A percentile compares a stretch with the other conserved stretches of the same genome.
phyloP scores from a whole-genome alignment of 176 grass and related monocot species.

The Zoysia pacifica region DNA sequence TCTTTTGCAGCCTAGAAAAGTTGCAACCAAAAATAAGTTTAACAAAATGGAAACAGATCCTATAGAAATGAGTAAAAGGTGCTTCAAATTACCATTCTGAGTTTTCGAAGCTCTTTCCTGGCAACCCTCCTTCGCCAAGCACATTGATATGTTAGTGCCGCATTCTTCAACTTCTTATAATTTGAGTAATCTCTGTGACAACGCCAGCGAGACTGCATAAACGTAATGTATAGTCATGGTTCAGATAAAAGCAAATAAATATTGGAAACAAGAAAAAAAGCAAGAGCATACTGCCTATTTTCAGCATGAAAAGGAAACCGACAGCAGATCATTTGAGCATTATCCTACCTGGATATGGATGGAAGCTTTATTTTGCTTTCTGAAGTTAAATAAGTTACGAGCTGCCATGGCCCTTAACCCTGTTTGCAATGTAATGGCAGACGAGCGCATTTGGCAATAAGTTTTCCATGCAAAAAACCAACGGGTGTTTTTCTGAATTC shows the following conservation, averaged over 20 bases:
- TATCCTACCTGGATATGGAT: slow-evolving; percentile 74
- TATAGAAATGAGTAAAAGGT: slow-evolving; percentile 37
- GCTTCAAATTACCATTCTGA: slow-evolving; percentile 72
- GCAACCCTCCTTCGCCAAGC: slow-evolving; percentile 84
- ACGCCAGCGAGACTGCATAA: slow-evolving; percentile 66
- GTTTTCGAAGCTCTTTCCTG: slow-evolving; percentile 71
- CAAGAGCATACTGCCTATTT: slow-evolving; percentile 26
- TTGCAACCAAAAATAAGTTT: slow-evolving; percentile 17
- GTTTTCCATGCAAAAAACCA: slow-evolving; percentile 74
- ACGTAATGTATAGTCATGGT: slow-evolving; percentile 13
- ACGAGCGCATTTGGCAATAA: slow-evolving; percentile 53
- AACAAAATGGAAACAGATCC: neutral
- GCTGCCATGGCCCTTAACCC: slow-evolving; percentile 72
- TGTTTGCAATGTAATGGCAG: slow-evolving; percentile 73
- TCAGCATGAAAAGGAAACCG: slow-evolving; percentile 35
- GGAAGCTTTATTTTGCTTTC: slow-evolving; percentile 76
- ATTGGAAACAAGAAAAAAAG: slow-evolving; percentile 2
- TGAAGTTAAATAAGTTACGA: slow-evolving; percentile 64
- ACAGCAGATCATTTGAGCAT: slow-evolving; percentile 15
- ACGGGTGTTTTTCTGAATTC: slow-evolving; percentile 77
- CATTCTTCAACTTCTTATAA: slow-evolving; percentile 62
- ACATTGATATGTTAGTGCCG: slow-evolving; percentile 78
- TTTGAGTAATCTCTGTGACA: slow-evolving; percentile 61
- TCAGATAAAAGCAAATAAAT: slow-evolving; percentile 31
- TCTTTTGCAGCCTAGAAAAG: slow-evolving; percentile 71